Percentiles rank a stretch among this genome's conserved stretches.
Evolutionary conservation across 345 rosid species (phyloP).

Genomic region (Gossypium australe): DNA sequence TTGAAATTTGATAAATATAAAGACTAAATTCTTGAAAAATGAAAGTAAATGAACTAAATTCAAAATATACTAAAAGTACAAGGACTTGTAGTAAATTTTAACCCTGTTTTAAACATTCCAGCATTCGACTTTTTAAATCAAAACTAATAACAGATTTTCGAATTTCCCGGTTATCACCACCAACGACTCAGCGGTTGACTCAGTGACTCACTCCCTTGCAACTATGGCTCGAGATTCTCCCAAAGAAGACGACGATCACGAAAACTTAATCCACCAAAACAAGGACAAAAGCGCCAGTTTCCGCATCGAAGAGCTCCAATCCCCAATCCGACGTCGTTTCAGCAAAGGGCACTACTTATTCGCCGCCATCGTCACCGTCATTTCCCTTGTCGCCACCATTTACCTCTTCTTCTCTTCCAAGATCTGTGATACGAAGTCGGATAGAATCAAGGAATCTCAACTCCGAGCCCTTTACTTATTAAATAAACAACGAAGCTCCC

Average conservation of each 20-base stretch:
- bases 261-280: conserved; percentile 52
- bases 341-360: conserved; percentile 33
- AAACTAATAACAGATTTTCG: background rate
- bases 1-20: too few relatives aligned
- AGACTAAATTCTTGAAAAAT: too few relatives aligned
- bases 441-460: conserved; percentile 60
- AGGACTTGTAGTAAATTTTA: too few relatives aligned
- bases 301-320: conserved; percentile 41
- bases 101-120: too few relatives aligned
- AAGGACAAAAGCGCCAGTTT: conserved; percentile 44
- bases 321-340: conserved; percentile 29
- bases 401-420: conserved; percentile 39
- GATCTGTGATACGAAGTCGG: conserved; percentile 35
- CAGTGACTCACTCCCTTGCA: background rate
- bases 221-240: conserved; percentile 58
- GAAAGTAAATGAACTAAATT: too few relatives aligned
- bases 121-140: background rate
- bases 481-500: conserved; percentile 49
- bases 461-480: conserved; percentile 65
- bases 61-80: too few relatives aligned
- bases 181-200: background rate
- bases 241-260: conserved; percentile 73
- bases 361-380: conserved; percentile 30
- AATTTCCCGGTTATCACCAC: background rate
- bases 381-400: conserved; percentile 44